Evolutionary conservation across 306 rosid genomes (phyloP).

Genomic region (Quercus robur): DNA sequence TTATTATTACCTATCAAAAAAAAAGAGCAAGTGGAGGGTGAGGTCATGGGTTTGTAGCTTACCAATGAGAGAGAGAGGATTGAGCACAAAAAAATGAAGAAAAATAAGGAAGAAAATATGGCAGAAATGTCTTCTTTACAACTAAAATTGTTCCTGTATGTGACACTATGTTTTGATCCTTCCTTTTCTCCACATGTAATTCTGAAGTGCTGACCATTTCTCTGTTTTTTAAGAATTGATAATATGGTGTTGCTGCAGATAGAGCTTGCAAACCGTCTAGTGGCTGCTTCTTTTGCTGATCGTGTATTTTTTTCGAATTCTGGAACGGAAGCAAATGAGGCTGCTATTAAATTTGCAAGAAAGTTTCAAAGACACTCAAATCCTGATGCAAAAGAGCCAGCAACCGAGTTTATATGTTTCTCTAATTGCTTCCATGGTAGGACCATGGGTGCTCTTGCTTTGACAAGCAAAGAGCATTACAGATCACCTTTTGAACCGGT

Average conservation of each 20-base stretch:
- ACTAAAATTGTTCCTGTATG: background rate
- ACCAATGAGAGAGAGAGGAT: background rate
- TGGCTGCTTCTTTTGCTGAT: constrained; percentile 73
- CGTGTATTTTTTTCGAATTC: constrained; percentile 84
- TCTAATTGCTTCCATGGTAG: constrained; percentile 88
- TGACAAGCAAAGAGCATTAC: constrained; percentile 91
- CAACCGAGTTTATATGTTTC: constrained; percentile 72
- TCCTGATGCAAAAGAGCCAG: constrained; percentile 50
- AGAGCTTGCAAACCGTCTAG: constrained; percentile 77
- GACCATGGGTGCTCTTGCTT: constrained; percentile 92
- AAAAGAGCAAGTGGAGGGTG: too few species aligned
- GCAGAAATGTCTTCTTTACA: background rate
- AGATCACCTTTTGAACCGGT: constrained; percentile 88
- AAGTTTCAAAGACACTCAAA: constrained; percentile 64
- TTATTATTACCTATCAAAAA: too few species aligned
- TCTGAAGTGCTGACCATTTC: too few species aligned
- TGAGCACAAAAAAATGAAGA: background rate
- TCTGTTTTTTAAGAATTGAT: background rate
- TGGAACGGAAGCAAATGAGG: constrained; percentile 96
- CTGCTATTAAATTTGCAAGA: constrained; percentile 88
- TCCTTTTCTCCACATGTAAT: too few species aligned
- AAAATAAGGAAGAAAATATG: background rate
- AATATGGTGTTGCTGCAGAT: constrained; percentile 47
- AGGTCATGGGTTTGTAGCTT: too few species aligned
- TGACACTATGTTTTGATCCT: too few species aligned